phyloP scores from a whole-genome alignment of 2,329 filamentous ascomycete species.

The Pseudopyricularia javanii region DNA sequence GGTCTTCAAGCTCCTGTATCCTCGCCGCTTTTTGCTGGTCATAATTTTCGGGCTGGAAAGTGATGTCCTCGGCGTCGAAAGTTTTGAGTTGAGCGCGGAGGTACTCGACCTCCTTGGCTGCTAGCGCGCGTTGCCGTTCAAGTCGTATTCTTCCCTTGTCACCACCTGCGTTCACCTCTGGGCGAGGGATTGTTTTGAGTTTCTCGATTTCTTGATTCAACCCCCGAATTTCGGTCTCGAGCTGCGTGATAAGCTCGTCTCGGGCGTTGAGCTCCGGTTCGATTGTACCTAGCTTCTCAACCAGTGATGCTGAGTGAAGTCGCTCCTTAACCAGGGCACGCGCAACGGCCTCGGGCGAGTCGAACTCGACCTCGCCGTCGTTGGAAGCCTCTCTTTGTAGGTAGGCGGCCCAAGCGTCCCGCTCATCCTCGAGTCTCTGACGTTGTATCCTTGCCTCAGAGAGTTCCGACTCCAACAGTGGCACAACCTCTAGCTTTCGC shows the following conservation, averaged over 20 bases:
- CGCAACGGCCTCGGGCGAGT: slow-evolving; percentile 79
- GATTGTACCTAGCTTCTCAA: slow-evolving; percentile 67
- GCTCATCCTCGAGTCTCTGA: slow-evolving; percentile 80
- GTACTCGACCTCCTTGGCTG: slow-evolving; percentile 87
- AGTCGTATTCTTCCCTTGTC: slow-evolving; percentile 64
- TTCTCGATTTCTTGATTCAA: slow-evolving; percentile 61
- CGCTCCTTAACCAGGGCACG: slow-evolving; percentile 74
- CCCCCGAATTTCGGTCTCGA: slow-evolving; percentile 58
- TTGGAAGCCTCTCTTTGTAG: slow-evolving; percentile 56
- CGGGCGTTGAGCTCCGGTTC: slow-evolving; percentile 69
- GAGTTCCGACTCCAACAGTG: slow-evolving; percentile 63
- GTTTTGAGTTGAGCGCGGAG: slow-evolving; percentile 84
- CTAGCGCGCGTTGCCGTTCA: slow-evolving; percentile 74
- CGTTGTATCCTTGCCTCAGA: slow-evolving; percentile 70
- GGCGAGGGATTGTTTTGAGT: slow-evolving; percentile 37
- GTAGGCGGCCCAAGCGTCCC: slow-evolving; percentile 75
- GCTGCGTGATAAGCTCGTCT: slow-evolving; percentile 57
- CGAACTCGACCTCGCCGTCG: slow-evolving; percentile 56
- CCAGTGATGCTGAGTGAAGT: slow-evolving; percentile 64
- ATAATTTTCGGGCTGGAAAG: slow-evolving; percentile 68
- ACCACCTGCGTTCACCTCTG: slow-evolving; percentile 11
- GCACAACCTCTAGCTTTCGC: slow-evolving; percentile 62
- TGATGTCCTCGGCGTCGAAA: slow-evolving; percentile 77
- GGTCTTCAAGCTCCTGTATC: slow-evolving; percentile 69
- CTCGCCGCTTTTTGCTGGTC: slow-evolving; percentile 65